Base-by-base conservation (phyloP, 75 land plant genomes). In the Sequoia sempervirens region DNA sequence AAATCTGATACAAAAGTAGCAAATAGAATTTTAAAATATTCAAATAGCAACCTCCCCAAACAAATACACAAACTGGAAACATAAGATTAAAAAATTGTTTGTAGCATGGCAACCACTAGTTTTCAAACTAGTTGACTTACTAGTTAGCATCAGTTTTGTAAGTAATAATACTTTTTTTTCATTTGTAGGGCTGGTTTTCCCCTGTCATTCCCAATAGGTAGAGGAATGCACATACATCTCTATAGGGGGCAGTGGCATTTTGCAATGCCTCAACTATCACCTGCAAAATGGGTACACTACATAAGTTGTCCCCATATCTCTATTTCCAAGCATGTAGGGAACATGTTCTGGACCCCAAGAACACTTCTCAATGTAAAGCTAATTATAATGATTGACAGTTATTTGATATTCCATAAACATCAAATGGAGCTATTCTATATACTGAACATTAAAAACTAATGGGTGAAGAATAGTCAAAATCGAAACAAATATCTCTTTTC, bases 391-490 rank as follows among this genome's bases (percentile, higher is more conserved):
- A 45, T 45, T 43, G 80, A 78, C 50, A 78, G 12, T 30, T 45
- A 36, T 43, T 43, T 43, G 26, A 78, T 43, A 43, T 78, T n/a
- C 50, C 46, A 26, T 43, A 78, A 78, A 78, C 30, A 23, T n/a
- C 46, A n/a, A n/a, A 78, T 23, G 30, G 1, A 78, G 45, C 36
- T 45, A 38, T 75, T 30, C 84, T 20, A 23, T 30, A 83, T n/a
- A 80, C n/a, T 1, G 75, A 41, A 38, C 28, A 43, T 38, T 23
- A 83, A 76, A 75, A 81, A 81, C 32, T 70, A 70, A 75, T 34
- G 2, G 28, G 12, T 12, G 80, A 78, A 76, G 4, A 26, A 78
- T 72, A n/a, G 5, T 45, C 54, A 78, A 84, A 38, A 20, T 5
- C 10, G 17, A 14, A 72, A 26, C 9, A 47, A 40, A 36, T 69